Conservation (phyloP, 2,329 filamentous ascomycete species). For the Zopfia rhizophila region DNA sequence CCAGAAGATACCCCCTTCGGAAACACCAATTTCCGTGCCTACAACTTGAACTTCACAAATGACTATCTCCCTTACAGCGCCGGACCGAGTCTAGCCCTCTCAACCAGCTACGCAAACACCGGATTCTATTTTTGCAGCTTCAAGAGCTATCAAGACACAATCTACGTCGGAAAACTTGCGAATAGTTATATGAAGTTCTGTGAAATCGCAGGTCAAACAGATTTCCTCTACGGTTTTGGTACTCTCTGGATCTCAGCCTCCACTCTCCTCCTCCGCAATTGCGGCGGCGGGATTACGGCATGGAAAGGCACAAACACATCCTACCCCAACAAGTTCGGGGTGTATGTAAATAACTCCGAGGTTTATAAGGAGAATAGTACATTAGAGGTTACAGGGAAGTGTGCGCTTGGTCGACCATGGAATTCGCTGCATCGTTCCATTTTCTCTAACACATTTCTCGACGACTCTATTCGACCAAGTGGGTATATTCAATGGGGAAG, state of each 20-base stretch:
- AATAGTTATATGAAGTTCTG: slow-evolving; percentile 72
- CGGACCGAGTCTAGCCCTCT: slow-evolving; percentile 69
- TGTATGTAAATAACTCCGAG: slow-evolving; percentile 68
- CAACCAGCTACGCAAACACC: slow-evolving; percentile 70
- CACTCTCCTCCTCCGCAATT: slow-evolving; percentile 66
- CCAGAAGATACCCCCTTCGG: slow-evolving; percentile 71
- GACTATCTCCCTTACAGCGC: slow-evolving; percentile 63
- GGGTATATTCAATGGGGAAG: slow-evolving; percentile 67
- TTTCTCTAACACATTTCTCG: slow-evolving; percentile 66
- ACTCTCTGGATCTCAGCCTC: slow-evolving; percentile 70
- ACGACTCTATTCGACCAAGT: slow-evolving; percentile 62
- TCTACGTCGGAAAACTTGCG: slow-evolving; percentile 73
- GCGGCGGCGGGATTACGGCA: slow-evolving; percentile 73
- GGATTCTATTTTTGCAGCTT: slow-evolving; percentile 75
- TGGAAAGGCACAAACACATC: slow-evolving; percentile 77
- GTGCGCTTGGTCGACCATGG: slow-evolving; percentile 71
- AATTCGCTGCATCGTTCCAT: slow-evolving; percentile 68
- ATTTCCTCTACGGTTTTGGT: slow-evolving; percentile 76
- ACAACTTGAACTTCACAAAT: slow-evolving; percentile 75
- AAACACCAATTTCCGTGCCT: slow-evolving; percentile 70
- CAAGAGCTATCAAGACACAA: slow-evolving; percentile 75
- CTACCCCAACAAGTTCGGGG: slow-evolving; percentile 73
- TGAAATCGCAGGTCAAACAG: slow-evolving; percentile 72
- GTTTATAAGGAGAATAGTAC: slow-evolving; percentile 66
- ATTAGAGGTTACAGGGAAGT: slow-evolving; percentile 57